Evolutionary conservation across 139 green algal species (phyloP).

Genomic region (Chlamydomonas sphaeroides): DNA sequence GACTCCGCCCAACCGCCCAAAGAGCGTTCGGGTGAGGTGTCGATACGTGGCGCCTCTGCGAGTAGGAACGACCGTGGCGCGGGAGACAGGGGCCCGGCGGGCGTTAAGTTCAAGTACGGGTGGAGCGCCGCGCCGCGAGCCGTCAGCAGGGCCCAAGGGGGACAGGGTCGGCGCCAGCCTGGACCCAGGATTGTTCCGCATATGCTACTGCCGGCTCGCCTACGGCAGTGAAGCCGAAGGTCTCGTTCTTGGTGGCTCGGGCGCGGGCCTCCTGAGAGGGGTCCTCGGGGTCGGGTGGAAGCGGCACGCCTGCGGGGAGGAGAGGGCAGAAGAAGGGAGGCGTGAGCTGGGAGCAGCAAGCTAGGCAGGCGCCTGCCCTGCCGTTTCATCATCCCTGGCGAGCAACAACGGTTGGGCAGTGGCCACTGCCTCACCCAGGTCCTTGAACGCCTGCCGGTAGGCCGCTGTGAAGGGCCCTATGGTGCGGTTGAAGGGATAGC

Average conservation of each 20-base stretch:
- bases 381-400: too few relatives aligned
- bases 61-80: too few relatives aligned
- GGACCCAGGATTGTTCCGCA: too few relatives aligned
- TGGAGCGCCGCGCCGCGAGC: background rate
- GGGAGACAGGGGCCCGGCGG: background rate
- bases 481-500: constrained; percentile 6
- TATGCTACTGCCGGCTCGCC: background rate
- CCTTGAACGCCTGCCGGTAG: constrained; percentile 5
- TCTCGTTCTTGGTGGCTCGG: background rate
- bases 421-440: background rate
- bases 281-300: constrained; percentile 11
- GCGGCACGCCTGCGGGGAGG: background rate
- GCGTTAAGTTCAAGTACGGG: background rate
- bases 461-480: background rate
- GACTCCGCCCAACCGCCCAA: background rate
- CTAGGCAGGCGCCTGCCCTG: too few relatives aligned
- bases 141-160: too few relatives aligned
- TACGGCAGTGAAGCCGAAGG: background rate
- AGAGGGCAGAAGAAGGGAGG: too few relatives aligned
- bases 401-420: too few relatives aligned
- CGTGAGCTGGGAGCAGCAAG: too few relatives aligned
- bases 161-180: too few relatives aligned
- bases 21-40: background rate
- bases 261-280: too few relatives aligned
- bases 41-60: too few relatives aligned